Base-by-base conservation (phyloP, 306 rosid species). In the Purshia tridentata region DNA sequence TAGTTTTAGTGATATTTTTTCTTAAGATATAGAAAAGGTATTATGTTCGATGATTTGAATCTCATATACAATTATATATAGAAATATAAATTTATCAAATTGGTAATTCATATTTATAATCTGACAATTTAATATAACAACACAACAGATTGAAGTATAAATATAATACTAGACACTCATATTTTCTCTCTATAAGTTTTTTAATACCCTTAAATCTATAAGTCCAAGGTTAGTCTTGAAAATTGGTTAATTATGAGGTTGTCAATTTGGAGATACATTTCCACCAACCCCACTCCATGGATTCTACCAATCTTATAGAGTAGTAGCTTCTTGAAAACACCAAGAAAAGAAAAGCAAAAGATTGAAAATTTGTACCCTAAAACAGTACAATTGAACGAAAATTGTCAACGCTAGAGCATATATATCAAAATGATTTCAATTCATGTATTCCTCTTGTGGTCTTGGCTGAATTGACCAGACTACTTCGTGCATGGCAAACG, bases 371-470 rank as follows among this genome's bases (percentile, higher is more conserved):
- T 13, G 51, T 15, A 59, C 50, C 75, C 44, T 1, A 42, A 57
- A 77, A 75, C 29, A 11, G 77, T 72, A 51, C 0, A 35, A 77
- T 80, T 72, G 72, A 75, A 73, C 55, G 70, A 15, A 19, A 58
- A 22, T 53, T 47, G 9, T 29, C 74, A 19, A 62, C 46, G 60
- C 37, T 72, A 10, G 23, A 35, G 44, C 35, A 8, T 10, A 5
- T 13, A 23, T 65, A 45, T 53, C 50, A 58, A 42, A 23, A 19
- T 78, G 53, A 15, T 40, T 70, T 50, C 42, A 73, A 29, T 14
- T 52, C 57, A 45, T 52, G 66, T 35, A 68, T 45, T 51, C 2
- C 4, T 45, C 6, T 6, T 22, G 57, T 50, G 46, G 18, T 39
- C 8, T 61, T 39, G 66, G 66, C 22, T 15, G 13, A 6, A 19